A percentile compares a stretch with the other conserved stretches of the same genome.
These are phyloP conservation scores for Pelargonium citronellum DNA, from an alignment of 441 rosid species.

Conservation along the genomic window DNA sequence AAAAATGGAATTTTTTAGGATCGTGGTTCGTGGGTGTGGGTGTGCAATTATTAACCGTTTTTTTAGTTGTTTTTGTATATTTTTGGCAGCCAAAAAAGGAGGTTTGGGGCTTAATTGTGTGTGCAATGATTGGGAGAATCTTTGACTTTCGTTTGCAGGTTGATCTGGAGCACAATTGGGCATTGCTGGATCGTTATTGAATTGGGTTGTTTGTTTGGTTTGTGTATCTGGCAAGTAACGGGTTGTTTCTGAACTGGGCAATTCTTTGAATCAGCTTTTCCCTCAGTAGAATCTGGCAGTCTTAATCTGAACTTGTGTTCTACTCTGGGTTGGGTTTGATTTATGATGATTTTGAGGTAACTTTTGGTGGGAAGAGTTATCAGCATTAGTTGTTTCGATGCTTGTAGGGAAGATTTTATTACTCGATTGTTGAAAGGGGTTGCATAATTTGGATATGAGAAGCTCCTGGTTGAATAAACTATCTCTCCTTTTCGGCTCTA, in stretches of 20 bases:
- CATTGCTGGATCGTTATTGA: conserved; percentile 3
- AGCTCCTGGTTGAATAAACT: conserved; percentile 61
- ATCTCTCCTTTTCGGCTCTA: conserved; percentile 53
- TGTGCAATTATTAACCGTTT: background rate
- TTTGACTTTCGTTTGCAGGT: conserved; percentile 8
- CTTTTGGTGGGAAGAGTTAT: conserved; percentile 9
- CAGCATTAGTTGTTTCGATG: conserved; percentile 19
- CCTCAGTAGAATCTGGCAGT: background rate
- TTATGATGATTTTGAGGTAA: conserved; percentile 16
- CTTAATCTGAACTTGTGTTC: background rate
- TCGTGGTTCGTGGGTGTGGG: background rate
- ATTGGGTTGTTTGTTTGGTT: background rate
- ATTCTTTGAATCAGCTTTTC: background rate
- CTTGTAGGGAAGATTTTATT: conserved; percentile 4
- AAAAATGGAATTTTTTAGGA: background rate
- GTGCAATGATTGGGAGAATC: background rate
- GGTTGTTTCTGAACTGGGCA: conserved; percentile 1
- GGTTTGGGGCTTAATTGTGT: background rate
- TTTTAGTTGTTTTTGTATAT: background rate
- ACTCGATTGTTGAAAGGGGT: background rate
- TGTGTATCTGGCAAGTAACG: conserved; percentile 4
- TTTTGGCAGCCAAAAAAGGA: background rate
- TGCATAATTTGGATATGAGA: conserved; percentile 67
- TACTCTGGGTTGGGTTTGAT: conserved; percentile 2
- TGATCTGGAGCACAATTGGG: conserved; percentile 7